phyloP scores from a whole-genome alignment of 2,329 filamentous ascomycete species.

The Xylariales sp. region DNA sequence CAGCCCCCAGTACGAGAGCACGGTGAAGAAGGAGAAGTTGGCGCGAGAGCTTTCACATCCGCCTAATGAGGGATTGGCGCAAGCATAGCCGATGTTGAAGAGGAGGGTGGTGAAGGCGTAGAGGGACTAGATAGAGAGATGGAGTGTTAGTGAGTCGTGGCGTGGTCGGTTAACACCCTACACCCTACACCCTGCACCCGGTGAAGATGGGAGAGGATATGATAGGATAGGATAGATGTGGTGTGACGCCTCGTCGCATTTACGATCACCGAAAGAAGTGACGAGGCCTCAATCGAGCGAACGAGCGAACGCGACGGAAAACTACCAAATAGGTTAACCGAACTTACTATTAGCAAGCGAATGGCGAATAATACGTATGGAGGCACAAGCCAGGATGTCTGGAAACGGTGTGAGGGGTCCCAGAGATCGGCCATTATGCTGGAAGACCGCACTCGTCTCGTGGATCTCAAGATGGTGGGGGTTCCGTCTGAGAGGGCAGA shows the following conservation, averaged over 20 bases:
- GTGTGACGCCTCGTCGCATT: constrained; percentile 1
- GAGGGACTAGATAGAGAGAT: constrained; percentile 51
- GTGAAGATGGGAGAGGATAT: neutral
- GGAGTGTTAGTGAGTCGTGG: constrained; percentile 35
- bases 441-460: neutral
- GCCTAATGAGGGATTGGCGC: constrained; percentile 59
- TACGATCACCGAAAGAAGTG: neutral
- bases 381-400: constrained; percentile 83
- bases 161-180: too few relatives aligned
- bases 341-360: constrained; percentile 66
- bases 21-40: constrained; percentile 85
- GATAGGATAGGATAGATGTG: neutral
- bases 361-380: constrained; percentile 70
- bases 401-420: constrained; percentile 73
- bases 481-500: too few relatives aligned
- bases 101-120: constrained; percentile 79
- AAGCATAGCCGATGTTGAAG: constrained; percentile 75
- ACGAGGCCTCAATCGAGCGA: neutral
- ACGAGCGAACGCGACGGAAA: neutral
- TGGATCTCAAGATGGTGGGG: neutral
- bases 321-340: neutral
- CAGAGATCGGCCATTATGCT: constrained; percentile 49
- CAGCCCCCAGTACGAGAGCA: constrained; percentile 84
- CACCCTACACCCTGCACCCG: too few relatives aligned
- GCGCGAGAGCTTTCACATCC: constrained; percentile 60